These are phyloP conservation scores for Fusarium sacchari DNA, from an alignment of 2,329 filamentous ascomycete species.

Conservation along the genomic window DNA sequence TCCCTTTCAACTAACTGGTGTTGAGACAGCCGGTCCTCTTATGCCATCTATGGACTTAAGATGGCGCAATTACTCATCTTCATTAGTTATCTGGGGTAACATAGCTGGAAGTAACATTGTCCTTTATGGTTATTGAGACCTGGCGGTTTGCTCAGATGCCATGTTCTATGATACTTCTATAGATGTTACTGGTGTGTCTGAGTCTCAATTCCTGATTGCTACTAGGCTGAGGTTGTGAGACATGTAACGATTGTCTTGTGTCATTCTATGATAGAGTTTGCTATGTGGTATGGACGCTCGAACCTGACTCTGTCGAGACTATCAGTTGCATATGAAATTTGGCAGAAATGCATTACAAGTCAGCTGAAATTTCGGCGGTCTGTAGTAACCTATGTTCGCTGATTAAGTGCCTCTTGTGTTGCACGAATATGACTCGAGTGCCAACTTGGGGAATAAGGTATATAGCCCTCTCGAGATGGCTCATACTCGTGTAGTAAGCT, in stretches of 20 bases:
- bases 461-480: not conserved
- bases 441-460: not conserved
- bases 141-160: not conserved
- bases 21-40: not conserved
- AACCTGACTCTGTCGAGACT: not conserved
- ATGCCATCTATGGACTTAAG: not conserved
- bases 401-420: not conserved
- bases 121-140: not conserved
- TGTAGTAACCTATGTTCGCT: not conserved
- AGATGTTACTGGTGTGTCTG: not conserved
- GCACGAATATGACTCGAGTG: not conserved
- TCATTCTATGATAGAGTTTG: not conserved
- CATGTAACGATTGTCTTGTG: not conserved
- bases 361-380: not conserved
- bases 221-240: not conserved
- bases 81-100: not conserved
- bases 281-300: not conserved
- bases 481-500: not conserved
- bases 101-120: not conserved
- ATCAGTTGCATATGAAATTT: not conserved
- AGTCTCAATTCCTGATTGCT: not conserved
- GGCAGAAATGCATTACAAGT: not conserved
- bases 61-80: not conserved
- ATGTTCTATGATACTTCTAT: not conserved
- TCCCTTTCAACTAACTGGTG: not conserved